These are phyloP conservation scores for Raffaelea ambrosiae DNA, from an alignment of 2,329 filamentous ascomycete genomes.

Conservation along the genomic window DNA sequence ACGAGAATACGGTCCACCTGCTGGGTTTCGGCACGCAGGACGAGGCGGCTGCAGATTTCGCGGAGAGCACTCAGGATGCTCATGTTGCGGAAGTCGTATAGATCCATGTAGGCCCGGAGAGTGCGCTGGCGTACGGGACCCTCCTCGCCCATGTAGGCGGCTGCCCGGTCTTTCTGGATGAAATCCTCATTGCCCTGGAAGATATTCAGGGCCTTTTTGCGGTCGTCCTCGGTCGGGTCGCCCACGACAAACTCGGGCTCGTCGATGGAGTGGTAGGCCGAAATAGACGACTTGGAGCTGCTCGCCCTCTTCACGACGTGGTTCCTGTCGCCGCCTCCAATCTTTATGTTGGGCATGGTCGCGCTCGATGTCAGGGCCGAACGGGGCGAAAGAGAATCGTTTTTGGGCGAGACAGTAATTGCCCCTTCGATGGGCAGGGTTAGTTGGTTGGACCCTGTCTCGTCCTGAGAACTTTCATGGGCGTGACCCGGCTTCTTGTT, in stretches of 20 bases:
- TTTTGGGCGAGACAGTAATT: slow-evolving; percentile 24
- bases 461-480: neutral
- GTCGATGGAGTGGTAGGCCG: slow-evolving; percentile 35
- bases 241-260: slow-evolving; percentile 51
- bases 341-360: slow-evolving; percentile 34
- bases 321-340: slow-evolving; percentile 23
- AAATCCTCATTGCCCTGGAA: slow-evolving; percentile 80
- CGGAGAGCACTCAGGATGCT: slow-evolving; percentile 75
- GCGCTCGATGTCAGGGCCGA: slow-evolving; percentile 28
- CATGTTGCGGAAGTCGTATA: slow-evolving; percentile 77
- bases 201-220: slow-evolving; percentile 70
- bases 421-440: slow-evolving; percentile 34
- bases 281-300: slow-evolving; percentile 28
- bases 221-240: slow-evolving; percentile 59
- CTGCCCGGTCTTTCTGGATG: slow-evolving; percentile 69
- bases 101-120: slow-evolving; percentile 74
- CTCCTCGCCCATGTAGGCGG: slow-evolving; percentile 80
- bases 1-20: slow-evolving; percentile 93
- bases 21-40: slow-evolving; percentile 87
- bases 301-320: neutral
- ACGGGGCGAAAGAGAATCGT: slow-evolving; percentile 13
- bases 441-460: slow-evolving; percentile 24
- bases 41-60: slow-evolving; percentile 69
- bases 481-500: neutral
- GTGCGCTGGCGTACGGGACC: slow-evolving; percentile 50